Evolutionary conservation across 2,329 filamentous ascomycete genomes (phyloP), one percentile per base, ranked within the genome.

Genomic region (Pseudogymnoascus sp.): DNA sequence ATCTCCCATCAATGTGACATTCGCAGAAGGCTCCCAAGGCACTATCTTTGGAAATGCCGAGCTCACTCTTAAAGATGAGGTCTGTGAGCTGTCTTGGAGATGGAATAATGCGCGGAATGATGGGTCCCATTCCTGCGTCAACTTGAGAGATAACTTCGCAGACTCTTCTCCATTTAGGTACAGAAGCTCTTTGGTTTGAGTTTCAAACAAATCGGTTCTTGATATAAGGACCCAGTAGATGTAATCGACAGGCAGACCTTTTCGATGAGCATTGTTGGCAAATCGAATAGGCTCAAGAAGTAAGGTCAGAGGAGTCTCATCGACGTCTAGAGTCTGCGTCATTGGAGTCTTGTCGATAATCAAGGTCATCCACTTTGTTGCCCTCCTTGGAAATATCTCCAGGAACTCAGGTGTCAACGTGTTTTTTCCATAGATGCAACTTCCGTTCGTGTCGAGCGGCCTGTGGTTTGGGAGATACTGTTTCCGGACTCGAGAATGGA

Each of bases 401-500:
- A 63, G 22, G 10, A 74, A 62, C 35, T 73, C 70, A 2, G 62
- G 43, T 2, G 69, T 74, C 24, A 77, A 38, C 2, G 70, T 68
- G 1, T 76, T 78, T 65, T 77, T 78, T 19, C 77, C 77, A 61
- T 75, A 79, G 10, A 79, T 70, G 26, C 73, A 72, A 10, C 75
- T 68, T 14, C 72, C 71, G 7, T 72, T 70, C 0, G 76, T 76
- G 64, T 80, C 77, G 4, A 79, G 59, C 4, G 72, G 63, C 19
- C 69, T 64, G 37, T 72, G 70, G 0, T 71, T 61, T 0, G 77
- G 78, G 2, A 78, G 64, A 16, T 73, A 66, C 62, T 78, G 77
- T 28, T 67, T 72, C 5, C 77, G 70, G n/a, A 77, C 71, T 10
- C 62, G 62, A 16, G 74, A 78, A 19, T 73, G 67, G 12, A 71